Conservation (phyloP, 2,329 filamentous ascomycete species). For the Trichoderma arundinaceum region DNA sequence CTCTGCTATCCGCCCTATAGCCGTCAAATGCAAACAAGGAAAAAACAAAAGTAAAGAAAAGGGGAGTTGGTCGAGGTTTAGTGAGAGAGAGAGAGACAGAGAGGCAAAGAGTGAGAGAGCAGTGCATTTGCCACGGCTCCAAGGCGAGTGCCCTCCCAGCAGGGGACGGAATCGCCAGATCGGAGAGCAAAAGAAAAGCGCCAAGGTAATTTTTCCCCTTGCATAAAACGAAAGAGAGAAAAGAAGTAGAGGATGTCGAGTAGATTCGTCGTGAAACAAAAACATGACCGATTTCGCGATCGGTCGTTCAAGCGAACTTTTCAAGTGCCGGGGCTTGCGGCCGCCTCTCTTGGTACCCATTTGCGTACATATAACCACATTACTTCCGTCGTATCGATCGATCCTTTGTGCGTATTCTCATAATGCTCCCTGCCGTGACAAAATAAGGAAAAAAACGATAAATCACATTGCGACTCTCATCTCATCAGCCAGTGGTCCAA, state of each 20-base stretch:
- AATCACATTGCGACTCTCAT: slow-evolving; percentile 6
- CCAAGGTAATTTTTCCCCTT: no score
- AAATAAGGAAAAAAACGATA: not conserved
- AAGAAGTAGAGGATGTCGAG: slow-evolving; percentile 10
- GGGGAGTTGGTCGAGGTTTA: not conserved
- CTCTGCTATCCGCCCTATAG: not conserved
- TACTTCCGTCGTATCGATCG: slow-evolving; percentile 16
- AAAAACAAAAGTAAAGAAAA: not conserved
- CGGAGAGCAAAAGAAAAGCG: not conserved
- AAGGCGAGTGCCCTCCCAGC: not conserved
- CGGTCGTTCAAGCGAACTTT: slow-evolving; percentile 8
- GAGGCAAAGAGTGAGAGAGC: not conserved
- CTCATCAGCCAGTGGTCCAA: slow-evolving; percentile 6
- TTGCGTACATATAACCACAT: slow-evolving; percentile 16
- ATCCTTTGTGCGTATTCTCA: slow-evolving; percentile 2
- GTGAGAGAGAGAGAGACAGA: not conserved
- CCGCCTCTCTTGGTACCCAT: slow-evolving; percentile 4
- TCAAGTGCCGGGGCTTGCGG: not conserved
- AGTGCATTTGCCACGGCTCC: not conserved
- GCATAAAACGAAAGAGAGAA: not conserved
- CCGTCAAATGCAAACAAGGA: not conserved
- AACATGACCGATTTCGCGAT: slow-evolving; percentile 19
- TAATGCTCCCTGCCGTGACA: slow-evolving; percentile 25
- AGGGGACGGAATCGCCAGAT: not conserved
- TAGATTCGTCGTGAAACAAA: slow-evolving; percentile 6